Conservation (phyloP, 129 eudicot genomes). For the Cynara cardunculus region DNA sequence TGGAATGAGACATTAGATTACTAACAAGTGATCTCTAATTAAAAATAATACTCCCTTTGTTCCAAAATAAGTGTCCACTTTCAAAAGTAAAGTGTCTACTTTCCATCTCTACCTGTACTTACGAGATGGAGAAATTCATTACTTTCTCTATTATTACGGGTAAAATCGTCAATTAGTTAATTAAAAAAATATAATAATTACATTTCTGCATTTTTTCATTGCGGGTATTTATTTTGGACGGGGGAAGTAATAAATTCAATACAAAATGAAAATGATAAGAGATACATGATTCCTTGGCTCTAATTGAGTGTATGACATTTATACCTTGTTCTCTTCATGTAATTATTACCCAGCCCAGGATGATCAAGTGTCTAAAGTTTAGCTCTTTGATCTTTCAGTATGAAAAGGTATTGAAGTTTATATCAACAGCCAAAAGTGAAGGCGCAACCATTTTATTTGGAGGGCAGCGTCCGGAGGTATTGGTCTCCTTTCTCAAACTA, state of each 20-base stretch:
- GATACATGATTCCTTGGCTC: background rate
- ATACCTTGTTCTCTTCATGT: background rate
- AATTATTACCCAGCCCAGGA: background rate
- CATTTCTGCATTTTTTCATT: background rate
- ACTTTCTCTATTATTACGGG: background rate
- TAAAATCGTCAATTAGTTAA: background rate
- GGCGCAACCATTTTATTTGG: constrained; percentile 84
- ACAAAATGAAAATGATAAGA: background rate
- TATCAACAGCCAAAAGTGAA: constrained; percentile 82
- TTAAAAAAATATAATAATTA: no score
- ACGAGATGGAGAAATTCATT: background rate
- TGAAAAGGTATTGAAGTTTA: constrained; percentile 67
- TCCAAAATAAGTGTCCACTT: background rate
- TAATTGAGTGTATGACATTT: background rate
- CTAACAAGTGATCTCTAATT: background rate
- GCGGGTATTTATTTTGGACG: background rate
- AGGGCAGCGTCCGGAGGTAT: constrained; percentile 71
- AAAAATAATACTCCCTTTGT: background rate
- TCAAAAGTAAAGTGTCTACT: background rate
- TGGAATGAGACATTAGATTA: no score
- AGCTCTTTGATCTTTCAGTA: constrained; percentile 37
- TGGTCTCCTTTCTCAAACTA: background rate
- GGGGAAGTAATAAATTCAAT: background rate
- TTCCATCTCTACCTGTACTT: background rate
- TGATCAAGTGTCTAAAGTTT: background rate